These are phyloP conservation scores for Pichia thaimueangensis DNA, from an alignment of 805 yeast species.

Conservation along the genomic window DNA sequence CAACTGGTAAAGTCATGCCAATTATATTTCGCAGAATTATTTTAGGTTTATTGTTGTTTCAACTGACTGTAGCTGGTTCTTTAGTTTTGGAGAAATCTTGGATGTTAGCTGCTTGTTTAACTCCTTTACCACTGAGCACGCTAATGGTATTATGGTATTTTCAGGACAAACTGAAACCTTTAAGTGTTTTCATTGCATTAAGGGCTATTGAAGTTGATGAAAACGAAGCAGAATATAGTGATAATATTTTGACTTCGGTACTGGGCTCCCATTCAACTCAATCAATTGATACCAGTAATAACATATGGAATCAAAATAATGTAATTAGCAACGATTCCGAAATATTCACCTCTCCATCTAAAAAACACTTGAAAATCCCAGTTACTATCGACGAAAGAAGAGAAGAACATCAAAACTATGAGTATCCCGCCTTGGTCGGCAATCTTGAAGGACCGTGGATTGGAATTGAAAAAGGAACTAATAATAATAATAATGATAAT, in stretches of 20 bases:
- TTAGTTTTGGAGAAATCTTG: conserved; percentile 73
- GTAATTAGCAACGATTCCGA: background rate
- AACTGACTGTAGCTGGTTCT: conserved; percentile 89
- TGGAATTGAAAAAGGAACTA: conserved; percentile 53
- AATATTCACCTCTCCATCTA: background rate
- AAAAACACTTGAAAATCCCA: conserved; percentile 19
- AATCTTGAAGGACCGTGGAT: conserved; percentile 84
- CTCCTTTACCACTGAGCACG: conserved; percentile 73
- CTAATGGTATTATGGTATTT: conserved; percentile 68
- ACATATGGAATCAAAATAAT: conserved; percentile 15
- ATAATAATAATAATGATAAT: conserved; percentile 12
- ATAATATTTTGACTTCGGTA: background rate
- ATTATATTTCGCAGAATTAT: conserved; percentile 75
- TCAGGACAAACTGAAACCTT: conserved; percentile 72
- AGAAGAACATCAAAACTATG: conserved; percentile 64
- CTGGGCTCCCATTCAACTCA: background rate
- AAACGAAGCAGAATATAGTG: background rate
- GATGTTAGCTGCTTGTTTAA: conserved; percentile 59
- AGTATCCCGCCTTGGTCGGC: conserved; percentile 65
- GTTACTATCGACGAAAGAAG: conserved; percentile 72
- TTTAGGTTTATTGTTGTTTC: conserved; percentile 76
- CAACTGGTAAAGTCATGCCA: conserved; percentile 97
- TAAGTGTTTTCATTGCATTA: conserved; percentile 79
- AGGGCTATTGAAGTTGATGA: conserved; percentile 61
- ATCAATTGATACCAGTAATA: background rate